Evolutionary conservation across 176 grass and related monocot genomes (phyloP), one percentile per base, ranked within the genome.

Genomic region (Carex kokanica): DNA sequence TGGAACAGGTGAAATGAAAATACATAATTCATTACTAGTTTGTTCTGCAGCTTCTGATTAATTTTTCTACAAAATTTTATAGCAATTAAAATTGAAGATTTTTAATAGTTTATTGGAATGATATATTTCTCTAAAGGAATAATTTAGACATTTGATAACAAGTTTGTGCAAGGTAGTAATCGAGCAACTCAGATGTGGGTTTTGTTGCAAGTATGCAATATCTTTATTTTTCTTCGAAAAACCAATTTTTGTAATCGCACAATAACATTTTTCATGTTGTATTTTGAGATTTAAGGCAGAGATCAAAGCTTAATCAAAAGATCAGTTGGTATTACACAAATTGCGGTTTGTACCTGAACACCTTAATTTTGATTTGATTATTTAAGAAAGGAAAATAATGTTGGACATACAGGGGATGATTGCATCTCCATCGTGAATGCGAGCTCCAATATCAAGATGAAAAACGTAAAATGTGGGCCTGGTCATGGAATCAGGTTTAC

Each of bases 361-460:
- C 9, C 43, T 60, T 38, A 38, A 38, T 38, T 51, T 84, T 84
- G 2, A 52, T 62, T 64, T 41, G 20, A 81, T 18, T 11, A 41
- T 63, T 70, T 36, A 49, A 55, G 6, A 82, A 25, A 83, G 18
- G 8, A 25, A 55, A 55, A 53, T 56, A 74, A 52, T 73, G 23
- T 60, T 64, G 13, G 23, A 23, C 51, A 55, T 73, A 65, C 79
- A 90, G 88, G 95, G 71, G 95, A 98, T 82, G 92, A 98, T 87
- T 98, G 95, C 56, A 59, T 98, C 60, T 98, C 95, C 65, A 91
- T 98, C 86, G 88, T 84, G 53, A 98, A 94, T 82, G 95, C 79
- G 27, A 94, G 87, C 90, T 91, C 88, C 87, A 78, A 72, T 60
- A 25, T 98, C 45, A 83, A 64, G 78, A 98, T 98, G 92, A 79